phyloP scores from a whole-genome alignment of 805 yeast genomes.

The Kuraishia cidri region DNA sequence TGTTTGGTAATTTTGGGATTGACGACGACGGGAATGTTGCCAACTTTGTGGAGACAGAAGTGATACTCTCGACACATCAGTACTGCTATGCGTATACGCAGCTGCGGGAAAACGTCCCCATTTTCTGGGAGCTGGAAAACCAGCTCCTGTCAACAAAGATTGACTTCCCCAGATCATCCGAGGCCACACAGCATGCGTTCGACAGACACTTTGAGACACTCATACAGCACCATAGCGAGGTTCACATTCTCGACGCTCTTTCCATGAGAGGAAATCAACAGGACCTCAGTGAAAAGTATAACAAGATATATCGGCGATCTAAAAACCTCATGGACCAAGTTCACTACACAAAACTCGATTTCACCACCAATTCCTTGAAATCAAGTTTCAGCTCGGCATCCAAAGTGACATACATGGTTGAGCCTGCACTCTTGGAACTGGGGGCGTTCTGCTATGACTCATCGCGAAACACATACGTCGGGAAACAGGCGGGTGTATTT shows the following conservation, averaged over 20 bases:
- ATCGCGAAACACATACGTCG: conserved; percentile 22
- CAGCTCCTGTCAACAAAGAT: conserved; percentile 34
- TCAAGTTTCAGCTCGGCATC: conserved; percentile 15
- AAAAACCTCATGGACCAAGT: conserved; percentile 8
- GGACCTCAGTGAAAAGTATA: conserved; percentile 30
- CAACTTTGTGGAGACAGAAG: conserved; percentile 43
- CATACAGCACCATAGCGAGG: conserved; percentile 36
- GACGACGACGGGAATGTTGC: conserved; percentile 48
- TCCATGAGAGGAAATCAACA: conserved; percentile 32
- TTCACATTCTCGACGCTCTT: conserved; percentile 40
- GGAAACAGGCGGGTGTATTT: conserved; percentile 42
- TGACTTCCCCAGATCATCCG: conserved; percentile 40
- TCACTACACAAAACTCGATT: conserved; percentile 25
- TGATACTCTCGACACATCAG: conserved; percentile 30
- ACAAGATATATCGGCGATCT: conserved; percentile 10
- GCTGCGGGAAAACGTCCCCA: conserved; percentile 45
- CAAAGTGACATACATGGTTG: conserved; percentile 10
- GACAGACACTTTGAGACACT: conserved; percentile 38
- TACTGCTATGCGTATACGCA: conserved; percentile 35
- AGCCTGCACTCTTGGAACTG: conserved; percentile 26
- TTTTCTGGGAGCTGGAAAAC: conserved; percentile 43
- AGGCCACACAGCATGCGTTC: conserved; percentile 45
- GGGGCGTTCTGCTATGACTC: conserved; percentile 37
- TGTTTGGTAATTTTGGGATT: conserved; percentile 47
- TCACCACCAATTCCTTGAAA: conserved; percentile 23